Base-by-base conservation (phyloP, 768 basidiomycete genomes). In the Hypholoma sublateritium region DNA sequence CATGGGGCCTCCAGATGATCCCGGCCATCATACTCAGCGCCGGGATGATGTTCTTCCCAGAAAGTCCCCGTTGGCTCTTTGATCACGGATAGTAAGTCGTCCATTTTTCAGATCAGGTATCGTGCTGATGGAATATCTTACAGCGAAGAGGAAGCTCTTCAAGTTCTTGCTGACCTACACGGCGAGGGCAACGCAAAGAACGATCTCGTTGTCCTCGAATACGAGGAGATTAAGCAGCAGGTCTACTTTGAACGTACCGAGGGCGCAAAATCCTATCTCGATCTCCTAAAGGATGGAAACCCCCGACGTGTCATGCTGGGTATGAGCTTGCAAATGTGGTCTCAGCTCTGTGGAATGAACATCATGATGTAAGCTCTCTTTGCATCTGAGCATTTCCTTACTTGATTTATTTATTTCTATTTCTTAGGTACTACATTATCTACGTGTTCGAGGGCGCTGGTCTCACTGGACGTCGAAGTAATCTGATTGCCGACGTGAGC, bases 361-460 rank as follows among this genome's bases (percentile, higher is more conserved):
- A 81, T 90, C 63, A 91, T 91, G 89, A 88, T 91, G 88, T 84
- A 61, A 35, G 74, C 62, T n/a, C 39, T 50, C 34, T 16, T 39
- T 36, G 35, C 5, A 14, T 47, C 6, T 32, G 28, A 32, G n/a
- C 24, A 14, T 5, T 7, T 4, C 55, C 28, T 9, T 5, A 7
- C 2, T 24, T 8, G 12, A 43, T 17, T 9, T n/a, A 35, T 19
- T 46, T 16, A 46, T 14, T 9, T 34, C 14, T 12, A 22, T 35
- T 50, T 24, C 50, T 24, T 55, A 83, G 80, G 82, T 85, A 86
- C 73, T 81, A 81, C 56, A 79, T 81, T 34, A 75, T 88, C 61
- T 88, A 88, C 59, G 89, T 91, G 45, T 89, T 91, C 74, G 79
- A 87, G 63, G 85, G 85, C 57, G 88, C 89, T 44, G 89, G 89